Evolutionary conservation across 2,329 filamentous ascomycete genomes (phyloP).

Genomic region (Diaporthe ampelina): DNA sequence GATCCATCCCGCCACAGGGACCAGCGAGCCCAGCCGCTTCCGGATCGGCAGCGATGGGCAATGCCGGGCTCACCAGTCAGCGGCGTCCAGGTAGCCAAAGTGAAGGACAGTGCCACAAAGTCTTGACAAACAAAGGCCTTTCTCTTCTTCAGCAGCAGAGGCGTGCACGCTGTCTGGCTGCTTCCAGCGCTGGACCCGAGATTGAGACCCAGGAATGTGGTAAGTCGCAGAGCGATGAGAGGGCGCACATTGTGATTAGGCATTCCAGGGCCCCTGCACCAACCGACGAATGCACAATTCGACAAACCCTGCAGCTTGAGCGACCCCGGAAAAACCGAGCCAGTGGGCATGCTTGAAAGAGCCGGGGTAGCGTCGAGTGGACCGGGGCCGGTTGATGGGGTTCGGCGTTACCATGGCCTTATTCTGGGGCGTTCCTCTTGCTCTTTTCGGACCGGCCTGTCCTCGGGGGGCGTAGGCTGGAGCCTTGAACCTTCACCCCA

Average conservation of each 20-base stretch:
- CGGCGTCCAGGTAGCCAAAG: not conserved
- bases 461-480: slow-evolving; percentile 27
- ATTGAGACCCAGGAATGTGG: slow-evolving; percentile 24
- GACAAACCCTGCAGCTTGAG: slow-evolving; percentile 14
- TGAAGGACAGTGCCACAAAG: not conserved
- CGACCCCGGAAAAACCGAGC: slow-evolving; percentile 12
- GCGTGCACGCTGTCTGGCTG: not conserved
- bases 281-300: not conserved
- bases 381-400: slow-evolving; percentile 27
- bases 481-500: not conserved
- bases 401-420: slow-evolving; percentile 38
- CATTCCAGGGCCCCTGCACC: not conserved
- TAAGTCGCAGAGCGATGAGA: slow-evolving; percentile 9
- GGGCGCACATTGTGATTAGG: slow-evolving; percentile 19
- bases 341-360: not conserved
- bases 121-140: slow-evolving; percentile 9
- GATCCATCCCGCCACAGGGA: slow-evolving; percentile 7
- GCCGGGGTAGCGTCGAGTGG: slow-evolving; percentile 24
- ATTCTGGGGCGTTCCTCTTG: slow-evolving; percentile 25
- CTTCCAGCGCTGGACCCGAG: not conserved
- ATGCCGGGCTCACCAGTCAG: not conserved
- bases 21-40: slow-evolving; percentile 16
- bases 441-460: slow-evolving; percentile 24
- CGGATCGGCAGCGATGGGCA: slow-evolving; percentile 6
- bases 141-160: not conserved